phyloP scores from a whole-genome alignment of 148 eudicot genomes.

The Fagopyrum tataricum region DNA sequence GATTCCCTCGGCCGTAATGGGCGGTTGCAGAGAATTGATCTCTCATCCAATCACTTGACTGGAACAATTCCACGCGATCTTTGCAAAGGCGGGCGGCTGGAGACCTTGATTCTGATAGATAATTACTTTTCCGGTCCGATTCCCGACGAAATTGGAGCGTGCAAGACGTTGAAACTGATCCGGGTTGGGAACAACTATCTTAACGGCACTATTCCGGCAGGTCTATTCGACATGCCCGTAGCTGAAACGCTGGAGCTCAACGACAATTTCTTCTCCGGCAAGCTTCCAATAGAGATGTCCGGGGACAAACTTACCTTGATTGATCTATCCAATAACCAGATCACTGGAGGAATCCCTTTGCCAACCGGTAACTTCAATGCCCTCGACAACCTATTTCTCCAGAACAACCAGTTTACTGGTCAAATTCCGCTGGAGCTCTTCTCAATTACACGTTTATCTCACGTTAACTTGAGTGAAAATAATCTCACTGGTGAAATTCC shows the following conservation, averaged over 20 bases:
- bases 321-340: conserved; percentile 30
- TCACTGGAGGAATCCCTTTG: conserved; percentile 41
- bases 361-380: conserved; percentile 25
- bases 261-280: conserved; percentile 41
- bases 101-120: conserved; percentile 24
- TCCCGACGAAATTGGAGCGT: conserved; percentile 39
- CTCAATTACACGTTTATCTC: conserved; percentile 14
- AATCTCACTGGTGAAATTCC: conserved; percentile 43
- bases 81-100: conserved; percentile 41
- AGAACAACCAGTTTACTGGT: conserved; percentile 33
- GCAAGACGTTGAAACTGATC: conserved; percentile 29
- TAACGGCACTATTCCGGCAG: conserved; percentile 43
- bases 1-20: conserved; percentile 42
- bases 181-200: conserved; percentile 34
- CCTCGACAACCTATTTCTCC: conserved; percentile 20
- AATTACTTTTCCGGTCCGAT: conserved; percentile 45
- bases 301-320: conserved; percentile 24
- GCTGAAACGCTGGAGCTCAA: conserved; percentile 29
- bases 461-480: conserved; percentile 29
- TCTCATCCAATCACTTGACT: conserved; percentile 27
- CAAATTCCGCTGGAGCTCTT: conserved; percentile 38
- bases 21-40: conserved; percentile 31
- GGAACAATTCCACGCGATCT: conserved; percentile 44
- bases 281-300: conserved; percentile 33
- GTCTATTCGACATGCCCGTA: conserved; percentile 33